Conservation (phyloP, 192 early-diverging fungal species). For the Geranomyces variabilis region DNA sequence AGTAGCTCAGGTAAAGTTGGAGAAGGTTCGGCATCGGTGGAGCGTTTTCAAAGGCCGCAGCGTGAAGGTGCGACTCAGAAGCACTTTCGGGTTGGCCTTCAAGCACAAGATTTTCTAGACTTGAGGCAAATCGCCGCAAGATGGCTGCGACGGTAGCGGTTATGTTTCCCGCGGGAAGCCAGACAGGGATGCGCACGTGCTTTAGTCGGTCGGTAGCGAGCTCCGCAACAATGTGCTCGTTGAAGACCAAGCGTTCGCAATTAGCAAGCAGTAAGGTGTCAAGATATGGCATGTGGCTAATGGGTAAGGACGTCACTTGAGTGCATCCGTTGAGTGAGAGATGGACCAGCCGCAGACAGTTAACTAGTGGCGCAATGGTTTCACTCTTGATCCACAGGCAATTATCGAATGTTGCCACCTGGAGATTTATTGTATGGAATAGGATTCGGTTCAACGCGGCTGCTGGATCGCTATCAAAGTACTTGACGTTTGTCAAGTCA, state of each 20-base stretch:
- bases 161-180: background rate
- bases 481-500: background rate
- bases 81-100: background rate
- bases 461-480: background rate
- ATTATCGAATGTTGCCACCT: background rate
- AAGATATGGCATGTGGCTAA: background rate
- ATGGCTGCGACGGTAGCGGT: background rate
- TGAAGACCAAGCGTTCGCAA: background rate
- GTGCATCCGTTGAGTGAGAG: background rate
- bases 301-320: background rate
- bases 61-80: background rate
- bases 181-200: background rate
- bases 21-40: background rate
- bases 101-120: background rate
- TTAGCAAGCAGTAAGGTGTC: background rate
- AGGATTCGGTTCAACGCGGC: background rate
- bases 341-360: background rate
- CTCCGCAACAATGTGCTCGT: background rate
- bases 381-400: background rate
- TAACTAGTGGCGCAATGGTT: background rate
- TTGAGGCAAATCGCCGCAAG: background rate
- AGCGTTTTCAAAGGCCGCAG: background rate
- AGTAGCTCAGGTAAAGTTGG: background rate
- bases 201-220: background rate
- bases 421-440: conserved; percentile 6